Evolutionary conservation across 306 rosid genomes (phyloP), one percentile per base, ranked within the genome.

Genomic region (peach (Prunus persica)): DNA sequence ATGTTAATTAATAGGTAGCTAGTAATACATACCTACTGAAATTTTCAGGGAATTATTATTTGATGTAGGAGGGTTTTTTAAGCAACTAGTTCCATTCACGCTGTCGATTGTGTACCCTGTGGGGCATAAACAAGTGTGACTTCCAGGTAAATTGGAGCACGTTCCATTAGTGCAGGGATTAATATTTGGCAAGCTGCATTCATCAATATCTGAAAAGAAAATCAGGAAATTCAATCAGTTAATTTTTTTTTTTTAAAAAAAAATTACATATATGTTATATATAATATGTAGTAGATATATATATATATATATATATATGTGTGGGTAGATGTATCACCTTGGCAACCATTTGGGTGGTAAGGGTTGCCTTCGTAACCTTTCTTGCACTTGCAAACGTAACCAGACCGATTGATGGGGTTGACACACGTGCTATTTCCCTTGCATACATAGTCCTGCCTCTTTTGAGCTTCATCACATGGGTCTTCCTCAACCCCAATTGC

Each of bases 101-200:
- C 41, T 6, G 41, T 56, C 76, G 66, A 41, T 72, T 38, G 20
- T 18, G 41, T 34, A 58, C 67, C 68, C 68, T 73, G 25, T 25
- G 0, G 57, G 68, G 60, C 77, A 73, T 9, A 2, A 3, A 25
- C 80, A 76, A 43, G 58, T 7, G n/a, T 24, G 19, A 18, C 9
- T 8, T 64, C 69, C 69, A 2, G 15, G 2, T 34, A 6, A 18
- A 64, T 64, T 64, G 19, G 34, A n/a, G 19, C 69, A 34, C 5
- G 15, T 1, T 64, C 49, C 43, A 0, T 0, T 2, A 6, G 7
- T 16, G 69, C 47, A 64, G 19, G 9, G 0, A 46, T 64, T 34
- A 34, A 34, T 34, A 6, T 34, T 3, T 34, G 49, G 10, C 3
- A 19, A 2, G 25, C 18, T 16, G 10, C 69, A 64, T 6, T 64